These are phyloP conservation scores for Fusarium sp. DNA, from an alignment of 2,329 filamentous ascomycete species.

Conservation along the genomic window DNA sequence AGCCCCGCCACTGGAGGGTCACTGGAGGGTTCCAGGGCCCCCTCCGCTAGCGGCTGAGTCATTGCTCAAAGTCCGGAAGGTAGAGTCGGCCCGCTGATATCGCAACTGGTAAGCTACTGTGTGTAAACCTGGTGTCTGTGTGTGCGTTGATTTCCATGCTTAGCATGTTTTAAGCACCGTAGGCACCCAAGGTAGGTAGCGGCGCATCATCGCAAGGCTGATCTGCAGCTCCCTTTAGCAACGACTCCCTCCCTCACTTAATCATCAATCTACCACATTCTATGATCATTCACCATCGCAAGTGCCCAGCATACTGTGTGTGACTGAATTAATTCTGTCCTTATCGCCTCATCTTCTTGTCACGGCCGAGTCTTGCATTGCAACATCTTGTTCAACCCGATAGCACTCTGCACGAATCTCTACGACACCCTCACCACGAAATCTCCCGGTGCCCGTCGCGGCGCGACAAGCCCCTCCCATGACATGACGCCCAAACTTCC, in stretches of 20 bases:
- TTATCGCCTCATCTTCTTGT: background rate
- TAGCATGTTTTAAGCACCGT: background rate
- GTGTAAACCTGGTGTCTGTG: slow-evolving; percentile 11
- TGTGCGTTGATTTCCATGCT: background rate
- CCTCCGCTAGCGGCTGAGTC: slow-evolving; percentile 13
- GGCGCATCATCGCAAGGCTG: slow-evolving; percentile 34
- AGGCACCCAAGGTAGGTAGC: background rate
- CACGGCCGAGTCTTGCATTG: background rate
- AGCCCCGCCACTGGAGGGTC: slow-evolving; percentile 33
- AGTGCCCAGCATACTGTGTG: background rate
- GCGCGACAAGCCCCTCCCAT: slow-evolving; percentile 33
- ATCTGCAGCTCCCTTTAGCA: slow-evolving; percentile 19
- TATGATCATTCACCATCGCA: background rate
- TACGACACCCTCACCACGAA: background rate
- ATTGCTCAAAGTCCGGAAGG: background rate
- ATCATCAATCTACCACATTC: background rate
- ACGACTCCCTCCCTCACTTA: slow-evolving; percentile 5
- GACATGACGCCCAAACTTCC: slow-evolving; percentile 40
- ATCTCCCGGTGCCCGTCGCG: slow-evolving; percentile 6
- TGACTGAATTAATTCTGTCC: background rate
- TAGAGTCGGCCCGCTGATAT: background rate
- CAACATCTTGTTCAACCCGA: background rate
- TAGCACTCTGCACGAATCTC: slow-evolving; percentile 2
- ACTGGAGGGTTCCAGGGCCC: slow-evolving; percentile 26
- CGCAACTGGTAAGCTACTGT: background rate